Percentiles rank a stretch among this genome's conserved stretches.
Evolutionary conservation across 495 filamentous ascomycete species (phyloP).

Genomic region (Lineolata rhizophorae): DNA sequence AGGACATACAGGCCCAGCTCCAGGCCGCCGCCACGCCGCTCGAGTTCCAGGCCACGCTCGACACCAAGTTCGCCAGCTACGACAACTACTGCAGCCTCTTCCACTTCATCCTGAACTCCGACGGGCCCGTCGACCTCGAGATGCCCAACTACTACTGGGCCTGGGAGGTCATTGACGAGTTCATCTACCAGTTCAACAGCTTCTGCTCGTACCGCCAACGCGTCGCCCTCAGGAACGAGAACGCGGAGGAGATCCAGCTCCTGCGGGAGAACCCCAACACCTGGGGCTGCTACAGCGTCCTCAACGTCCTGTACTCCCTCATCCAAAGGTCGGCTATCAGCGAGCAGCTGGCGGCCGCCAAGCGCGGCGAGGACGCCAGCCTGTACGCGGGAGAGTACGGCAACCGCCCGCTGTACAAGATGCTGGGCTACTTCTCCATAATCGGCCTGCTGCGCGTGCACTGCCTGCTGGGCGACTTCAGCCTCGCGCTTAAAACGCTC

Average conservation of each 20-base stretch:
- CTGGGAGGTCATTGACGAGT: constrained; percentile 99
- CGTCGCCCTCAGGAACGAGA: constrained; percentile 64
- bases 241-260: constrained; percentile 72
- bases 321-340: constrained; percentile 96
- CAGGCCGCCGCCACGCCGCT: constrained; percentile 78
- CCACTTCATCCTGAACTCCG: constrained; percentile 96
- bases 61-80: constrained; percentile 93
- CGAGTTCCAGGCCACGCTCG: constrained; percentile 82
- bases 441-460: constrained; percentile 92
- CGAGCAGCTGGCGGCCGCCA: constrained; percentile 87
- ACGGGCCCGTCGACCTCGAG: constrained; percentile 90
- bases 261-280: constrained; percentile 93
- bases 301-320: constrained; percentile 96
- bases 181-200: constrained; percentile 99
- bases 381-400: constrained; percentile 87
- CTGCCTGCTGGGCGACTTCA: constrained; percentile 93
- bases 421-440: constrained; percentile 98
- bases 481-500: constrained; percentile 89
- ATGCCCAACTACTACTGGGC: constrained; percentile 98
- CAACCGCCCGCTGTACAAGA: constrained; percentile 76
- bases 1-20: constrained; percentile 80
- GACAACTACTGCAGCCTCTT: constrained; percentile 98
- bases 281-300: constrained; percentile 98
- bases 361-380: constrained; percentile 69
- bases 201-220: constrained; percentile 92